Evolutionary conservation across 139 green algal species (phyloP).

Genomic region (Pleodorina starrii): DNA sequence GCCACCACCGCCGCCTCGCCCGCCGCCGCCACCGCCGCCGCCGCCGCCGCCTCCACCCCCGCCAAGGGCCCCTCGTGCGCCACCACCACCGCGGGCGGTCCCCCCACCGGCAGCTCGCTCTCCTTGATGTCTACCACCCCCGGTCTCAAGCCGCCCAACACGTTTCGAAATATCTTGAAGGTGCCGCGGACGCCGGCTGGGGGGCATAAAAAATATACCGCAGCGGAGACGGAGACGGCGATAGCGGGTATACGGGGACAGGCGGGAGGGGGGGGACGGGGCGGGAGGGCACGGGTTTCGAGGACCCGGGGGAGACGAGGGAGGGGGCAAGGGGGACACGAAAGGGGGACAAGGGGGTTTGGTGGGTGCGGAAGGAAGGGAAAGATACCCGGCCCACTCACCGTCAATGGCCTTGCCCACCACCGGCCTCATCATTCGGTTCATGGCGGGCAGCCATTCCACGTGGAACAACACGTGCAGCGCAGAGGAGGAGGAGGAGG

Average conservation of each 20-base stretch:
- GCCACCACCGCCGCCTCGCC: no score
- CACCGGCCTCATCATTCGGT: constrained; percentile 58
- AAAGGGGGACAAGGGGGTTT: no score
- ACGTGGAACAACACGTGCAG: constrained; percentile 43
- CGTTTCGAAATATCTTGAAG: constrained; percentile 42
- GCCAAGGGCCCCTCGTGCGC: neutral
- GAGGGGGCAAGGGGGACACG: no score
- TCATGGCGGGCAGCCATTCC: constrained; percentile 54
- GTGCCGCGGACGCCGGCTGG: constrained; percentile 56
- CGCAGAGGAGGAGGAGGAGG: no score
- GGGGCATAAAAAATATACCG: no score
- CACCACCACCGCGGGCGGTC: neutral
- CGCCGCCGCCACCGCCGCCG: neutral
- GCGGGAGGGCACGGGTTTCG: no score
- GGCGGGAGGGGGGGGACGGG: no score
- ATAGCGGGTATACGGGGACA: no score
- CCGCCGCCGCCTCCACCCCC: neutral
- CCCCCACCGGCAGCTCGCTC: neutral
- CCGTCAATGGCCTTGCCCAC: constrained; percentile 53
- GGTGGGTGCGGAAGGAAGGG: no score
- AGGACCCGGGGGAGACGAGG: no score
- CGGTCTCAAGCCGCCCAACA: constrained; percentile 8
- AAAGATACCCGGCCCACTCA: constrained; percentile 5
- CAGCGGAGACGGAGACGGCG: no score
- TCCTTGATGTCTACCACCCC: constrained; percentile 16